Conservation (phyloP, 2,329 filamentous ascomycete species). For the Pseudopyricularia javanii region DNA sequence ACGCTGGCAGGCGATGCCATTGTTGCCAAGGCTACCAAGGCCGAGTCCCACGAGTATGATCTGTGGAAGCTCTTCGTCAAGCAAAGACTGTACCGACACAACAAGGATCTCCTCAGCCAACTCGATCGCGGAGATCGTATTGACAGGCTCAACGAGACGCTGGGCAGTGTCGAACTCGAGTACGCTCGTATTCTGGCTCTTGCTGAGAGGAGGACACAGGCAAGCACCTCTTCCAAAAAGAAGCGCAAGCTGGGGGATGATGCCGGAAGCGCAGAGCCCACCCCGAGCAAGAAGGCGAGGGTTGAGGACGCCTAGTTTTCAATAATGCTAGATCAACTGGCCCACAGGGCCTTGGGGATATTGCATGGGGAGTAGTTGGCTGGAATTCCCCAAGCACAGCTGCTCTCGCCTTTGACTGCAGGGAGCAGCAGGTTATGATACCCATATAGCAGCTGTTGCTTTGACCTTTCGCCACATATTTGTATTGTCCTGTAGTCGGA, state of each 20-base stretch:
- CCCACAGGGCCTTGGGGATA: neutral
- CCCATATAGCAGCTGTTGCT: neutral
- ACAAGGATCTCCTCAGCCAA: constrained; percentile 58
- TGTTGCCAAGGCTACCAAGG: constrained; percentile 29
- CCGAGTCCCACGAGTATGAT: constrained; percentile 49
- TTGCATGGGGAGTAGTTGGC: neutral
- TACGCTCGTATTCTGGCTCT: constrained; percentile 53
- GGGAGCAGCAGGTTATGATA: neutral
- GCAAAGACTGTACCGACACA: constrained; percentile 63
- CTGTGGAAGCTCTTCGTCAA: constrained; percentile 70
- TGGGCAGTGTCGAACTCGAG: constrained; percentile 57
- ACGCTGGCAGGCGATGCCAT: constrained; percentile 27
- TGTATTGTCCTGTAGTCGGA: neutral
- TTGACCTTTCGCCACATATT: neutral
- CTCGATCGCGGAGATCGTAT: constrained; percentile 56
- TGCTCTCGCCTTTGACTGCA: neutral
- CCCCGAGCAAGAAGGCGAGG: constrained; percentile 32
- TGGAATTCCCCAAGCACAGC: neutral
- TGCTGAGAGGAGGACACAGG: constrained; percentile 22
- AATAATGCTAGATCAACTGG: neutral
- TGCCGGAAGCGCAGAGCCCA: constrained; percentile 1
- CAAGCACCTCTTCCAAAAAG: constrained; percentile 13
- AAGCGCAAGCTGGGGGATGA: constrained; percentile 32
- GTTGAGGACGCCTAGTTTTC: constrained; percentile 14
- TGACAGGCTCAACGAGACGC: constrained; percentile 58